Percentiles rank a stretch among this genome's conserved stretches.
Evolutionary conservation across 2,329 filamentous ascomycete species (phyloP).

Genomic region (Phyllosticta citribraziliensis): DNA sequence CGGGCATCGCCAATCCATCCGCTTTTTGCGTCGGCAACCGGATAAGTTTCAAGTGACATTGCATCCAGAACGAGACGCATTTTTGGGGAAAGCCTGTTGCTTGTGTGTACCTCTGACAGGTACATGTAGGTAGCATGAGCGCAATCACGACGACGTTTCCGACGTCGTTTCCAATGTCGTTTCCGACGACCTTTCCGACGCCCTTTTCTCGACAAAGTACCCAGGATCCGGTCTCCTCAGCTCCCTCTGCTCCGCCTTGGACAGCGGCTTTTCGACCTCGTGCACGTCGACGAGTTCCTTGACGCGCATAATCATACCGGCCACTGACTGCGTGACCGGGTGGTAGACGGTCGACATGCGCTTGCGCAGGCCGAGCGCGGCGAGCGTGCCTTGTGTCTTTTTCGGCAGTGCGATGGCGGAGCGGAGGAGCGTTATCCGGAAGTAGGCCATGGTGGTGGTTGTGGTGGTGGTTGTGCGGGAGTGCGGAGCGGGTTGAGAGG

Average conservation of each 20-base stretch:
- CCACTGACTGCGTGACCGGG: constrained; percentile 68
- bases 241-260: constrained; percentile 57
- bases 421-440: constrained; percentile 84
- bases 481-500: not conserved
- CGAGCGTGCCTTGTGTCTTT: constrained; percentile 69
- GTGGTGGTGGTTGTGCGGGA: not conserved
- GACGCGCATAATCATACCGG: constrained; percentile 86
- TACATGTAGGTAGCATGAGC: too few relatives aligned
- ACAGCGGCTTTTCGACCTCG: constrained; percentile 60
- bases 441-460: constrained; percentile 57
- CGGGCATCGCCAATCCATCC: not conserved
- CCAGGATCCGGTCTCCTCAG: constrained; percentile 66
- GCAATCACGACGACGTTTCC: not conserved
- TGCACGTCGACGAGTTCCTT: constrained; percentile 82
- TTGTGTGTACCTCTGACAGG: too few relatives aligned
- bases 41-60: too few relatives aligned
- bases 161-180: too few relatives aligned
- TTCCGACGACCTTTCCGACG: not conserved
- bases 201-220: constrained; percentile 62
- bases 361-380: constrained; percentile 74
- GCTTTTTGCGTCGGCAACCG: not conserved
- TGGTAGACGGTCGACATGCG: constrained; percentile 85
- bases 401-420: constrained; percentile 76
- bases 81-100: too few relatives aligned
- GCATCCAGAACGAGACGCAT: too few relatives aligned